These are phyloP conservation scores for Hevea brasiliensis DNA, from an alignment of 345 rosid species.

Conservation along the genomic window DNA sequence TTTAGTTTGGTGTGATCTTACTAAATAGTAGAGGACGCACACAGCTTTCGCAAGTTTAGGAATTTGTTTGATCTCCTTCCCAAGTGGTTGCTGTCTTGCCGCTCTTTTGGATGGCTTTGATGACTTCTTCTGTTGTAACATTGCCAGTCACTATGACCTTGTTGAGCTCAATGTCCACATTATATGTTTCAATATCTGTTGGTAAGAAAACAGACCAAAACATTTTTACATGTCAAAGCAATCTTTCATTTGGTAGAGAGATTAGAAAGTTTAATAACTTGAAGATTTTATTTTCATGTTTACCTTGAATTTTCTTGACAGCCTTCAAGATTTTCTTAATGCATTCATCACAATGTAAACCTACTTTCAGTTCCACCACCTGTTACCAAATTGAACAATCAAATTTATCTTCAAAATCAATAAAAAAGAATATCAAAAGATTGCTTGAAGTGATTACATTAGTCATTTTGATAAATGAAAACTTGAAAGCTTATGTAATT, in stretches of 20 bases:
- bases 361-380: conserved; percentile 83
- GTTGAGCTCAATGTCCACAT: conserved; percentile 72
- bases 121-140: conserved; percentile 66
- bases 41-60: background rate
- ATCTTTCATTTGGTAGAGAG: background rate
- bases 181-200: conserved; percentile 73
- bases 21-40: background rate
- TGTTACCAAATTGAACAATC: conserved; percentile 19
- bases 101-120: conserved; percentile 69
- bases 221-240: background rate
- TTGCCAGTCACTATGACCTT: conserved; percentile 84
- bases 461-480: conserved; percentile 27
- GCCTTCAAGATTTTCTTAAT: conserved; percentile 82
- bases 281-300: background rate
- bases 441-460: conserved; percentile 30
- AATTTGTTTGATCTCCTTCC: conserved; percentile 30
- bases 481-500: background rate
- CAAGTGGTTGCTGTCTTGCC: conserved; percentile 62
- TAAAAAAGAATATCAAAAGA: background rate
- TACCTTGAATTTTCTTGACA: conserved; percentile 82
- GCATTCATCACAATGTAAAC: conserved; percentile 74
- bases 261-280: background rate
- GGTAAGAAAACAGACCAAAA: background rate
- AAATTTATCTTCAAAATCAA: background rate
- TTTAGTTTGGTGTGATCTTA: background rate